Evolutionary conservation across 129 eudicot genomes (phyloP), one percentile per base, ranked within the genome.

Genomic region (Saposhnikovia divaricata): DNA sequence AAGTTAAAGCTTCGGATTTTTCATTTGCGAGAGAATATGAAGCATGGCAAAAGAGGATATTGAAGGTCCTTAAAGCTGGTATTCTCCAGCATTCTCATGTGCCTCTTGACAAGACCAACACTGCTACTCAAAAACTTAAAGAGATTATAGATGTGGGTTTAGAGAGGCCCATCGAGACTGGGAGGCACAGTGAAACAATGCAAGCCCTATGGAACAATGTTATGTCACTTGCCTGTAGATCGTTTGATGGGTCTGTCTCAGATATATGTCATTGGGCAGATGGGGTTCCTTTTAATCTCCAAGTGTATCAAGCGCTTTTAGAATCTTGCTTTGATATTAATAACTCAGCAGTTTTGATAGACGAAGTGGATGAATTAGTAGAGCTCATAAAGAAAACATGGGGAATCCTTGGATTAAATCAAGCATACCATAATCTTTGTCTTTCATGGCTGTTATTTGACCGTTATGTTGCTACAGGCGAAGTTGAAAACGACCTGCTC

Each of bases 221-320:
- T 9, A 89, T 79, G 87, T 87, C 97, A 28, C 91, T 96, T 37
- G 94, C 99, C 72, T 83, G 86, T 87, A 88, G 98, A 55, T 87
- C 97, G 63, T 74, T 87, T 70, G 96, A 96, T 72, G 99, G 97
- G 51, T 81, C 88, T 72, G 80, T 82, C 45, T 65, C 83, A 7
- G 98, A 92, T 28, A 77, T 89, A 44, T 89, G 88, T 86, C 99
- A 96, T 81, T 96, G 99, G 99, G 99, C 98, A 28, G 97, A 96
- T 72, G 99, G 99, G 34, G 76, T 88, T 70, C 99, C 99, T 0
- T 65, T 96, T 53, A 96, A 96, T 84, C 93, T 96, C 81, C 87
- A 93, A 55, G 90, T 96, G 40, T 96, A 96, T 75, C 95, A 96
- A 63, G 85, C 82, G 75, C 92, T 96, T 84, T 84, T 96, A 45